phyloP scores from a whole-genome alignment of 2,329 filamentous ascomycete genomes.

The Ophiostoma himal-ulmi region DNA sequence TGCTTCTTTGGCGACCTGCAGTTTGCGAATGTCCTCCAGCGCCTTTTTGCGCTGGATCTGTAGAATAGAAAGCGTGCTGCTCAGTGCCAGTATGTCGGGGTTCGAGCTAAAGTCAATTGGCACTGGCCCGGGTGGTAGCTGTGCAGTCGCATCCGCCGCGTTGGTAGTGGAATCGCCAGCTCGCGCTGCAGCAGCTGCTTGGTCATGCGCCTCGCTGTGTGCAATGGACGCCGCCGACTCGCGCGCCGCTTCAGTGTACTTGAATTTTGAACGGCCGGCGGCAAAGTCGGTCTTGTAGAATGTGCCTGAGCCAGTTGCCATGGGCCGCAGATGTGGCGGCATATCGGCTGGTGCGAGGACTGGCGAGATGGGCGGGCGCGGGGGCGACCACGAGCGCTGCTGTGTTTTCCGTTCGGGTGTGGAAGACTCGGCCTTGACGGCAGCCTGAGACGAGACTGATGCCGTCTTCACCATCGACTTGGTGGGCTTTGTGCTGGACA shows the following conservation, averaged over 20 bases:
- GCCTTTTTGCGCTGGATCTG: constrained; percentile 80
- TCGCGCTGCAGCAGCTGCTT: not conserved
- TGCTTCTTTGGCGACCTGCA: constrained; percentile 63
- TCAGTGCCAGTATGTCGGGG: constrained; percentile 80
- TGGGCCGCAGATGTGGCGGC: constrained; percentile 34
- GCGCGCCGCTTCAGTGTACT: constrained; percentile 22
- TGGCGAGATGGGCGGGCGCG: constrained; percentile 48
- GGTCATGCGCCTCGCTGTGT: not conserved
- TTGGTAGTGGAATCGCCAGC: not conserved
- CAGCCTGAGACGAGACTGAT: not conserved
- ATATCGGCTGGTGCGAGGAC: constrained; percentile 40
- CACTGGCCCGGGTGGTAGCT: constrained; percentile 42
- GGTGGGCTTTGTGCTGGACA: not conserved
- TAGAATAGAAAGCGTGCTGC: constrained; percentile 77
- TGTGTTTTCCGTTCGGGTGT: constrained; percentile 13
- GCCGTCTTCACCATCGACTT: not conserved
- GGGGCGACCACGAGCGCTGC: constrained; percentile 40
- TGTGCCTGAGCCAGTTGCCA: constrained; percentile 32
- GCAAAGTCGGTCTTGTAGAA: constrained; percentile 26
- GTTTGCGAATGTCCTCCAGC: constrained; percentile 63
- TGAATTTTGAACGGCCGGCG: constrained; percentile 23
- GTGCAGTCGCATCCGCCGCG: not conserved
- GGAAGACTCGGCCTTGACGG: not conserved
- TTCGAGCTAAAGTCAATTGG: constrained; percentile 60
- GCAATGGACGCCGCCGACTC: constrained; percentile 14